Conservation (phyloP, 164 flowering plant species). For the Paratinospora sagittata region DNA sequence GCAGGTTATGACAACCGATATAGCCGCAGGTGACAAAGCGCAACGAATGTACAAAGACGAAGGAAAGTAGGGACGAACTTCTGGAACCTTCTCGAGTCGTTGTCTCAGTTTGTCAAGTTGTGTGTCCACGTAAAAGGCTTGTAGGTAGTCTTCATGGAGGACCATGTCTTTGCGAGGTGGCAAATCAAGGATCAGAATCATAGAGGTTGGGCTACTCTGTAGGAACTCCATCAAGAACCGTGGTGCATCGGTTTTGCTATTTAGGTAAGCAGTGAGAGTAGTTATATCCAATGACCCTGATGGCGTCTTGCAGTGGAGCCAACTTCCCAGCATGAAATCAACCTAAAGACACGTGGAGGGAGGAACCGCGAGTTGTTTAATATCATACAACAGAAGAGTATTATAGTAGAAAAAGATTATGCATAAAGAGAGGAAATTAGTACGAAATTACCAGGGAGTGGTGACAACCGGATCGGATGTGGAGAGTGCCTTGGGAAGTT, state of each 20-base stretch:
- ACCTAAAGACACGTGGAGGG: slow-evolving; percentile 37
- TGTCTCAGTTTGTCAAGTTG: slow-evolving; percentile 43
- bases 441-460: slow-evolving; percentile 35
- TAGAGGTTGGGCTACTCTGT: slow-evolving; percentile 54
- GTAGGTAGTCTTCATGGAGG: slow-evolving; percentile 54
- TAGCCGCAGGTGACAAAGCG: too few relatives aligned
- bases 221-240: slow-evolving; percentile 61
- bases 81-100: slow-evolving; percentile 26
- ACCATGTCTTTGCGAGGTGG: slow-evolving; percentile 72
- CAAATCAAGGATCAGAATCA: slow-evolving; percentile 62
- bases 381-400: not conserved
- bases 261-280: too few relatives aligned
- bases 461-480: slow-evolving; percentile 43
- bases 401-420: not conserved
- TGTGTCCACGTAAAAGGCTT: slow-evolving; percentile 61
- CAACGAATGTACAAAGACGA: too few relatives aligned
- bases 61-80: slow-evolving; percentile 51
- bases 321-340: slow-evolving; percentile 61
- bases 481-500: too few relatives aligned
- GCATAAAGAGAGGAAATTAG: too few relatives aligned
- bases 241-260: slow-evolving; percentile 67
- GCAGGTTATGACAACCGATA: slow-evolving; percentile 36
- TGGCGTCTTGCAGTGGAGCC: slow-evolving; percentile 67
- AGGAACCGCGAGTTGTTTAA: not conserved
- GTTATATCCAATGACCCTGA: slow-evolving; percentile 56